Evolutionary conservation across 371 early-diverging fungal genomes (phyloP).

Genomic region (Rhizomucor pusillus): DNA sequence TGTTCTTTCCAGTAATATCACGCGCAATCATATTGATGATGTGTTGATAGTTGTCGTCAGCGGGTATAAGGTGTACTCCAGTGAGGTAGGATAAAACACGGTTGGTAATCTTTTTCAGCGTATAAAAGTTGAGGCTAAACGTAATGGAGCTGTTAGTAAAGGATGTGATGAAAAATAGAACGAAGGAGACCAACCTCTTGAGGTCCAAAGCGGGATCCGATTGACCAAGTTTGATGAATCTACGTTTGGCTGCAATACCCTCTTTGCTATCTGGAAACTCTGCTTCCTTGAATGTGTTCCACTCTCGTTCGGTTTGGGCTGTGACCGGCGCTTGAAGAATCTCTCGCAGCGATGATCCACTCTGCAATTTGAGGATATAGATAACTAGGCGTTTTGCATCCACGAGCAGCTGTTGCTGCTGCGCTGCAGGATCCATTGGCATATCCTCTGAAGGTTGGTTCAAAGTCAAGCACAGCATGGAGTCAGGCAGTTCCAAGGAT

Average conservation of each 20-base stretch:
- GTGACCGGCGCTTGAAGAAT: constrained; percentile 77
- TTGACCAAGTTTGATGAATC: constrained; percentile 30
- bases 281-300: constrained; percentile 53
- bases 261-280: constrained; percentile 26
- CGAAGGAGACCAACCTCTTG: too few relatives aligned
- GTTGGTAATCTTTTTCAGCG: constrained; percentile 32
- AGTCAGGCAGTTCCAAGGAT: constrained; percentile 50
- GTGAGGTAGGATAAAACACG: constrained; percentile 31
- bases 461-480: constrained; percentile 71
- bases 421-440: constrained; percentile 63
- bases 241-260: constrained; percentile 21
- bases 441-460: constrained; percentile 64
- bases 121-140: constrained; percentile 29
- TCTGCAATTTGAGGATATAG: constrained; percentile 80
- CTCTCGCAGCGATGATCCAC: constrained; percentile 76
- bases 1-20: constrained; percentile 92
- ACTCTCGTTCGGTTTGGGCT: constrained; percentile 70
- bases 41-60: constrained; percentile 69
- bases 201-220: constrained; percentile 31
- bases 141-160: background rate
- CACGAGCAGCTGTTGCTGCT: constrained; percentile 69
- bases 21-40: constrained; percentile 89
- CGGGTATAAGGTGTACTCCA: constrained; percentile 34
- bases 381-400: constrained; percentile 90
- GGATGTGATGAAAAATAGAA: too few relatives aligned